Conservation (phyloP, 345 rosid genomes). For the Barbarea vulgaris region DNA sequence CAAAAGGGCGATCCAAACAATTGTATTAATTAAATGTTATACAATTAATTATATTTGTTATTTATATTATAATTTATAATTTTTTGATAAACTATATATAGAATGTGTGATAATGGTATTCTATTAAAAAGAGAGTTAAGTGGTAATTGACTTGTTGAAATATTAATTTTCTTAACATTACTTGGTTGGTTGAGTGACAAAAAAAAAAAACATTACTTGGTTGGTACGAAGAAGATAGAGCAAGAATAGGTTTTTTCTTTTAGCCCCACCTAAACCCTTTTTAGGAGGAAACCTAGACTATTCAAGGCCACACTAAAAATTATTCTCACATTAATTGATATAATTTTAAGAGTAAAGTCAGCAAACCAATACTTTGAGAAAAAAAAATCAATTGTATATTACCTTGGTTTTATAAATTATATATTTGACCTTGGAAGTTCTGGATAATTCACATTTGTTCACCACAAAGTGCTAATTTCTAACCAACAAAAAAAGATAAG, state of each 20-base stretch:
- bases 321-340: constrained; percentile 3
- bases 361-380: not conserved
- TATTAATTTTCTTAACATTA: not conserved
- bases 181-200: no score
- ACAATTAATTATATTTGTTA: no score
- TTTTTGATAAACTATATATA: no score
- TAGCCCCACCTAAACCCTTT: constrained; percentile 5
- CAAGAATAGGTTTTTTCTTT: constrained; percentile 4
- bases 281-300: constrained; percentile 30
- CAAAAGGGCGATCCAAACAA: no score
- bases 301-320: not conserved
- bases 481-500: not conserved
- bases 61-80: no score
- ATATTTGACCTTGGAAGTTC: not conserved
- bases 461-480: not conserved
- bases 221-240: constrained; percentile 5
- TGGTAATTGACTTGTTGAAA: not conserved
- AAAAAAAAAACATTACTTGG: not conserved
- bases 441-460: not conserved
- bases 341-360: not conserved
- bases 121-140: not conserved
- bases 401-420: no score
- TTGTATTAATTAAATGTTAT: no score
- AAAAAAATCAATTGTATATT: not conserved
- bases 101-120: not conserved